These are phyloP conservation scores for Biscutella auriculata DNA, from an alignment of 441 rosid species.

Conservation along the genomic window DNA sequence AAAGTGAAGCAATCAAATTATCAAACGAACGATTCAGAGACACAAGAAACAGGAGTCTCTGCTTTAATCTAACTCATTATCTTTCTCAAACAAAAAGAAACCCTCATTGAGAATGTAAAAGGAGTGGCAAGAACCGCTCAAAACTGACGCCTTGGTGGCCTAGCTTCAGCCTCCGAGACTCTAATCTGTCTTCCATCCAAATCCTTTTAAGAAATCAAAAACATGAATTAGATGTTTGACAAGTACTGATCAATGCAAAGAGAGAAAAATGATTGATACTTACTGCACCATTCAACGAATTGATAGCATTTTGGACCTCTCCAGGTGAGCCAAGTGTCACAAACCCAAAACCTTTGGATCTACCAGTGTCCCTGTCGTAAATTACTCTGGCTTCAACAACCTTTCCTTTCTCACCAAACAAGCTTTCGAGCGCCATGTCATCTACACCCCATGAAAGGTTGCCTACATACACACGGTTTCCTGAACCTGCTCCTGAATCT, in stretches of 20 bases:
- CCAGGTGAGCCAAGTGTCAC: conserved; percentile 70
- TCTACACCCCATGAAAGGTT: conserved; percentile 94
- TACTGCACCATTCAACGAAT: conserved; percentile 68
- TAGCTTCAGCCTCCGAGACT: conserved; percentile 74
- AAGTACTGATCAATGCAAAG: background rate
- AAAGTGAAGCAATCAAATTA: too few relatives aligned
- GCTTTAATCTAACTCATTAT: too few relatives aligned
- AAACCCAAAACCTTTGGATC: conserved; percentile 97
- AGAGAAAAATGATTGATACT: conserved; percentile 27
- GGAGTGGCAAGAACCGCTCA: conserved; percentile 23
- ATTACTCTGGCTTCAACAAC: conserved; percentile 84
- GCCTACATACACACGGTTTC: conserved; percentile 68
- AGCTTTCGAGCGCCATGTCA: conserved; percentile 59
- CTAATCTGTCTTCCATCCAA: conserved; percentile 79
- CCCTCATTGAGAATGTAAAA: conserved; percentile 6
- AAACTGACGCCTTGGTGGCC: conserved; percentile 73
- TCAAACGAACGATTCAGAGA: too few relatives aligned
- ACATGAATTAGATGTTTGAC: background rate
- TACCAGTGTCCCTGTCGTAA: conserved; percentile 81
- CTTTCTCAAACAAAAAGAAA: too few relatives aligned
- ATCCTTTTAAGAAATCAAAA: conserved; percentile 40
- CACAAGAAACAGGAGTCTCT: too few relatives aligned
- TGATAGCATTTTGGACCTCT: conserved; percentile 67
- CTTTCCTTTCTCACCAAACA: conserved; percentile 74
- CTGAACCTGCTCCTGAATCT: conserved; percentile 20